Evolutionary conservation across 192 early-diverging fungal species (phyloP).

Genomic region (Mortierella hygrophila): DNA sequence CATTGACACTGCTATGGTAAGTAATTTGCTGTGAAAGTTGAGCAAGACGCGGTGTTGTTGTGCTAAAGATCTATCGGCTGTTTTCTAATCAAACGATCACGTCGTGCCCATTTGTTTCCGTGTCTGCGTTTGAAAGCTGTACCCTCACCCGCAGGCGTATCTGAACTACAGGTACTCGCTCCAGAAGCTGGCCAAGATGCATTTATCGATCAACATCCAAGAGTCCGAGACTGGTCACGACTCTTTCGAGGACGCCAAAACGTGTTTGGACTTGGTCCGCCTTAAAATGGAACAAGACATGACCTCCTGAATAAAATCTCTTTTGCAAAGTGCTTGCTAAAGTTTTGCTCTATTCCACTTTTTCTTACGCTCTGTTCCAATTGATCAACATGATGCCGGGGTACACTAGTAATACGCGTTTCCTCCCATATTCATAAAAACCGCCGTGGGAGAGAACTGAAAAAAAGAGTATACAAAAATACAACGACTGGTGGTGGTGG

Average conservation of each 20-base stretch:
- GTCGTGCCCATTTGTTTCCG: no score
- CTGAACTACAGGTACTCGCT: slow-evolving; percentile 63
- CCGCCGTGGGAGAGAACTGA: no score
- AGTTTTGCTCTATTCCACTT: no score
- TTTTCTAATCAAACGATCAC: neutral
- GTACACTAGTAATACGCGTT: no score
- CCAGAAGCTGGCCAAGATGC: slow-evolving; percentile 59
- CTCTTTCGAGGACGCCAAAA: slow-evolving; percentile 71
- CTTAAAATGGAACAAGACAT: slow-evolving; percentile 52
- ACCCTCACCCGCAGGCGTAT: slow-evolving; percentile 64
- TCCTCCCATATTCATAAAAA: no score
- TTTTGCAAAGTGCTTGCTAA: neutral
- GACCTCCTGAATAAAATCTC: neutral
- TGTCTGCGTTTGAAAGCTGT: slow-evolving; percentile 48
- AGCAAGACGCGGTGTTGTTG: neutral
- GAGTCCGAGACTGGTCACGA: slow-evolving; percentile 68
- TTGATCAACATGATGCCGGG: no score
- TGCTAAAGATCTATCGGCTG: neutral
- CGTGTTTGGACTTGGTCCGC: slow-evolving; percentile 67
- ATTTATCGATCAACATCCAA: slow-evolving; percentile 70
- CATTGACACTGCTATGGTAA: slow-evolving; percentile 60
- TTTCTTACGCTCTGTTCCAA: no score
- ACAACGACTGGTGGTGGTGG: neutral
- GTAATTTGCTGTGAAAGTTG: neutral
- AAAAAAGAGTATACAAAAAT: neutral